Percentiles rank a stretch among this genome's conserved stretches.
phyloP scores from a whole-genome alignment of 2,329 filamentous ascomycete genomes.

The Stagonosporopsis vannaccii region DNA sequence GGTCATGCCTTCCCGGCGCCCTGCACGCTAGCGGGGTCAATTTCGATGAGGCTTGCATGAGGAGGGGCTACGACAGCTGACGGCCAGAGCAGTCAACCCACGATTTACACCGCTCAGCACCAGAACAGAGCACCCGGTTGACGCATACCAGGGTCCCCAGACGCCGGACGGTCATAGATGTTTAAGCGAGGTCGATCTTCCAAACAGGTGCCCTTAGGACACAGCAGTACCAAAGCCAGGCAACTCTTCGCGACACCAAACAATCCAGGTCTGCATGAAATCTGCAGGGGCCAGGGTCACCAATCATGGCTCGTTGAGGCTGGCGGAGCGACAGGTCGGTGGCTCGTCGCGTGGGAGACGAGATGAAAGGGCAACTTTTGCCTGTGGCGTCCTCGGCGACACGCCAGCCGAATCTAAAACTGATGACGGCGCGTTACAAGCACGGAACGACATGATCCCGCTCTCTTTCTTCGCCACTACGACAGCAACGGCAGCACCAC shows the following conservation, averaged over 20 bases:
- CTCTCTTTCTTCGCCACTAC: conserved; percentile 4
- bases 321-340: neutral
- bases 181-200: conserved; percentile 13
- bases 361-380: conserved; percentile 8
- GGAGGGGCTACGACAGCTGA: neutral
- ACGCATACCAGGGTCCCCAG: neutral
- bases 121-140: neutral
- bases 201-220: conserved; percentile 1
- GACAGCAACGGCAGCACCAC: conserved; percentile 1
- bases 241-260: conserved; percentile 9
- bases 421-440: conserved; percentile 5
- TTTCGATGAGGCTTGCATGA: neutral
- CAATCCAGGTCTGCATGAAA: neutral
- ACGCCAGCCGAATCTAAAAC: conserved; percentile 11
- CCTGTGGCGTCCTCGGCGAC: conserved; percentile 6
- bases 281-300: neutral
- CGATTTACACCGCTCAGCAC: neutral
- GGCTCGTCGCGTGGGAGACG: conserved; percentile 1
- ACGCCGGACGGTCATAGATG: conserved; percentile 2
- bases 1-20: neutral
- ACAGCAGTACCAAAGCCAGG: neutral
- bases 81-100: neutral
- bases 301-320: neutral
- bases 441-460: conserved; percentile 14
- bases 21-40: neutral